These are phyloP conservation scores for Solanum hybrid DNA, from an alignment of 305 asterid genomes.

Conservation along the genomic window DNA sequence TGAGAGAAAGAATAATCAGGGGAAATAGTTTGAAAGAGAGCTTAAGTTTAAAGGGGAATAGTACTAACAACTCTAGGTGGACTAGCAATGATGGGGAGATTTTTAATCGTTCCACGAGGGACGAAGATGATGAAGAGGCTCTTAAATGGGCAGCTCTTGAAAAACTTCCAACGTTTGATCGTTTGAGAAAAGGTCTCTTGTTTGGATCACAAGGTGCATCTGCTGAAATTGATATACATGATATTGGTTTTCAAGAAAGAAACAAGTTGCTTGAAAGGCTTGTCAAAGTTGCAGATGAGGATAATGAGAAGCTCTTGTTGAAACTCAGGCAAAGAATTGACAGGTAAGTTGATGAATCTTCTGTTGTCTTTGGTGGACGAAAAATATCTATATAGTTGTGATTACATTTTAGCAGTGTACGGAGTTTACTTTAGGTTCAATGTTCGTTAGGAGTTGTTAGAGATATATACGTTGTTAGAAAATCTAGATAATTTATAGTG, in stretches of 20 bases:
- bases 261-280: constrained; percentile 10
- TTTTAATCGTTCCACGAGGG: neutral
- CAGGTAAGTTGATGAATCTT: neutral
- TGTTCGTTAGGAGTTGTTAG: neutral
- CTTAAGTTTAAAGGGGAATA: neutral
- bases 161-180: constrained; percentile 9
- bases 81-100: neutral
- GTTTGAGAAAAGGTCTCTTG: constrained; percentile 8
- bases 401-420: neutral
- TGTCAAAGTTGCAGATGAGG: constrained; percentile 3
- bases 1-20: neutral
- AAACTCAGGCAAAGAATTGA: constrained; percentile 11
- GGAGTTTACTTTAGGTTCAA: neutral
- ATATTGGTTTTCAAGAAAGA: constrained; percentile 4
- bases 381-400: neutral
- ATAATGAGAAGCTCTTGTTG: constrained; percentile 9
- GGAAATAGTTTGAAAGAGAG: neutral
- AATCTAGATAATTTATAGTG: neutral
- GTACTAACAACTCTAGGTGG: constrained; percentile 5
- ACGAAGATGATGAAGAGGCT: constrained; percentile 14
- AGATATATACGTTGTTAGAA: neutral
- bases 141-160: constrained; percentile 18
- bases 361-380: neutral
- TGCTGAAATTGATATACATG: constrained; percentile 4
- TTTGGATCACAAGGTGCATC: constrained; percentile 3